Base-by-base conservation (phyloP, 2,329 filamentous ascomycete genomes). In the Oidium heveae region DNA sequence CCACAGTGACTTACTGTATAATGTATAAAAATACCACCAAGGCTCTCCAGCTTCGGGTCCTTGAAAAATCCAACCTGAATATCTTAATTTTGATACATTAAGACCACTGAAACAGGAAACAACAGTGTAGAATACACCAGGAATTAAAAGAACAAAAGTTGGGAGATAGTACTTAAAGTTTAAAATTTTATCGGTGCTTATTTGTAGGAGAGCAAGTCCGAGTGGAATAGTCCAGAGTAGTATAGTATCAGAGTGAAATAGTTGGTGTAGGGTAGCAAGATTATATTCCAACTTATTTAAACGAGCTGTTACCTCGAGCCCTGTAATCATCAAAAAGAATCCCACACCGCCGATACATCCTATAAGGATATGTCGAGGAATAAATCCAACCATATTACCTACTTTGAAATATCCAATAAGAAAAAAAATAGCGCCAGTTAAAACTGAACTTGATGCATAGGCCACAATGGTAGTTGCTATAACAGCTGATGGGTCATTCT, bases 291-390 rank as follows among this genome's bases (percentile, higher is more conserved):
- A 74, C 61, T 80, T 88, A 41, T 91, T 81, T 28, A 98, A 72
- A 52, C 89, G 79, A 24, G 88, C 89, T 22, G 88, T 93, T 9
- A 98, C 89, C 64, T 96, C 89, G 56, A 98, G 78, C 24, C 87
- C 91, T 7, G 91, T 98, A 53, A 86, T 79, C 53, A 95, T 72
- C 20, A 98, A 73, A 67, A 98, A 98, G 75, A 87, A 94, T 5
- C 91, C 91, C 9, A 98, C 91, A 58, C 91, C 91, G 46, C 91
- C 91, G 60, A 98, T 96, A 64, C 91, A 98, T 55, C 91, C 91
- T 58, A 95, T 94, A 34, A 98, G 71, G 61, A 98, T 98, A 61
- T 94, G 89, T 47, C 91, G 79, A 5, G 91, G 91, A 61, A 98
- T 96, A 69, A 98, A 98, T 56, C 88, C 91, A 57, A 96, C 87